Evolutionary conservation across 1,284 basidiomycete species (phyloP).

Genomic region (Melampsora americana): DNA sequence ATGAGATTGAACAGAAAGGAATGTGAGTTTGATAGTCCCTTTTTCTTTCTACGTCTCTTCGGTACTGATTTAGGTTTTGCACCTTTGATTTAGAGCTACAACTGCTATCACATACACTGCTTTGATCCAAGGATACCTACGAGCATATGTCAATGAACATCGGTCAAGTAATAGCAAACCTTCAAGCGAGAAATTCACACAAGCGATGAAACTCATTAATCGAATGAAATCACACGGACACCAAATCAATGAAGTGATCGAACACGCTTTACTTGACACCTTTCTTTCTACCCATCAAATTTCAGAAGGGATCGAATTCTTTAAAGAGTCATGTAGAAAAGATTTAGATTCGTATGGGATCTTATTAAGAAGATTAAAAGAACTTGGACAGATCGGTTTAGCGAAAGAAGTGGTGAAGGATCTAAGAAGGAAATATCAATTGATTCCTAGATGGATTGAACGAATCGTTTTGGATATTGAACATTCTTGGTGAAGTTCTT

Average conservation of each 20-base stretch:
- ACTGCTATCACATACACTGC: constrained; percentile 37
- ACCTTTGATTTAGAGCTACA: constrained; percentile 17
- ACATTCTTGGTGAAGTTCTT: too few relatives aligned
- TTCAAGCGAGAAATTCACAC: background rate
- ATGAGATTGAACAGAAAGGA: constrained; percentile 29
- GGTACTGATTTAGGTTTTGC: background rate
- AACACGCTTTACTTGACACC: constrained; percentile 15
- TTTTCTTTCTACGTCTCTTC: too few relatives aligned
- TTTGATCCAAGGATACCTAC: constrained; percentile 38
- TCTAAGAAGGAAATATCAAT: too few relatives aligned
- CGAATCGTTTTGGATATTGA: too few relatives aligned
- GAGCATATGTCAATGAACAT: constrained; percentile 20
- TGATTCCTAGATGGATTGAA: too few relatives aligned
- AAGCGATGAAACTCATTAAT: constrained; percentile 12
- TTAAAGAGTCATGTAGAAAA: constrained; percentile 10
- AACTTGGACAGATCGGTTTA: constrained; percentile 21
- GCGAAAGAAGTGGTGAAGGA: background rate
- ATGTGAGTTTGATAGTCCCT: constrained; percentile 15
- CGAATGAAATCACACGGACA: background rate
- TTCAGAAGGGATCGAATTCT: constrained; percentile 8
- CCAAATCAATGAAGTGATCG: constrained; percentile 25
- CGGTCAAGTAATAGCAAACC: constrained; percentile 2
- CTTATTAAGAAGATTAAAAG: constrained; percentile 21
- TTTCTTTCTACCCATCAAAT: constrained; percentile 14
- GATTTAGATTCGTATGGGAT: constrained; percentile 27